Percentiles rank a stretch among this genome's conserved stretches.
Evolutionary conservation across 176 grass and related monocot genomes (phyloP).

Genomic region (barley (Hordeum vulgare)): DNA sequence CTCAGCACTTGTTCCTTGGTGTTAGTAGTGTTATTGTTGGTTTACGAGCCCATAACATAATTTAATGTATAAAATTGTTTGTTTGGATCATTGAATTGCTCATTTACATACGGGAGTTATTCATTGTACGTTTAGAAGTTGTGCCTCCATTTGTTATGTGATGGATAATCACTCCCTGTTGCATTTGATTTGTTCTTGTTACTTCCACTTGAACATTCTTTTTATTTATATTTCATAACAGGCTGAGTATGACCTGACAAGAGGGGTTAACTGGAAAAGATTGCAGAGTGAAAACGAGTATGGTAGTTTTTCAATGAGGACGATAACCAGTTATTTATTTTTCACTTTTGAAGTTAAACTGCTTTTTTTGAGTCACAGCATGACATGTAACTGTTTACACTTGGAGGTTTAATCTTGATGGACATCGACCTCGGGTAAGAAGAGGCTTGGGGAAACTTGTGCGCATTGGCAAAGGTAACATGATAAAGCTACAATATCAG

Average conservation of each 20-base stretch:
- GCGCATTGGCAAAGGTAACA: slow-evolving; percentile 90
- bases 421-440: slow-evolving; percentile 73
- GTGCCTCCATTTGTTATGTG: not conserved
- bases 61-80: not conserved
- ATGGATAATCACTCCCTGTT: not conserved
- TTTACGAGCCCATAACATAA: not conserved
- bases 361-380: not conserved
- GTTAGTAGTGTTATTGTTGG: not conserved
- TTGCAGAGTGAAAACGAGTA: slow-evolving; percentile 76
- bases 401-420: slow-evolving; percentile 83
- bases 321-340: slow-evolving; percentile 11
- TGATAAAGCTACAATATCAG: slow-evolving; percentile 1
- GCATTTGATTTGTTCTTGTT: slow-evolving; percentile 8
- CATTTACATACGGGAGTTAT: not conserved
- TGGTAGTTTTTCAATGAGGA: slow-evolving; percentile 7
- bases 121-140: slow-evolving; percentile 16
- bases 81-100: not conserved
- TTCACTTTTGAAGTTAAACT: slow-evolving; percentile 7
- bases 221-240: slow-evolving; percentile 31
- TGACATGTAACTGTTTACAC: slow-evolving; percentile 17
- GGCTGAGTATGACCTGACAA: slow-evolving; percentile 69
- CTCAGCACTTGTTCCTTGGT: not conserved
- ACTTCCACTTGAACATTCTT: slow-evolving; percentile 14
- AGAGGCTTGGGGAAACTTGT: slow-evolving; percentile 73
- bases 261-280: slow-evolving; percentile 42